These are phyloP conservation scores for Podosphaera xanthii DNA, from an alignment of 2,329 filamentous ascomycete genomes.

Conservation along the genomic window DNA sequence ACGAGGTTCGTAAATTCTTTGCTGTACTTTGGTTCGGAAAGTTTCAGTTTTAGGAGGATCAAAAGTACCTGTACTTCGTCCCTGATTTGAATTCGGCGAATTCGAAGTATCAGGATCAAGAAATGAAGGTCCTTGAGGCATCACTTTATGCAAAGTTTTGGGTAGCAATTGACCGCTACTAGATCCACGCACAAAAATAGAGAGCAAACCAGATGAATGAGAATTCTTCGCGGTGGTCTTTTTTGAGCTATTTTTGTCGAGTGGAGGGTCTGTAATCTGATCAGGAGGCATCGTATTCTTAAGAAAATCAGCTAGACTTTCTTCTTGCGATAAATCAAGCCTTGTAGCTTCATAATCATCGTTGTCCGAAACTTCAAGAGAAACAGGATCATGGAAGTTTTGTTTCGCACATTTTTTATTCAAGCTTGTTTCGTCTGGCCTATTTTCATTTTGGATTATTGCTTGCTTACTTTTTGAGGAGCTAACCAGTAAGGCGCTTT, in stretches of 20 bases:
- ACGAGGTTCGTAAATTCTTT: constrained; percentile 27
- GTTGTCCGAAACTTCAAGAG: constrained; percentile 49
- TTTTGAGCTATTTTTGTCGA: constrained; percentile 5
- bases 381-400: constrained; percentile 71
- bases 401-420: constrained; percentile 53
- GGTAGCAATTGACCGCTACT: constrained; percentile 17
- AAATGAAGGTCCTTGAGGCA: constrained; percentile 4
- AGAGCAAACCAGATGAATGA: constrained; percentile 37
- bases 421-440: constrained; percentile 18
- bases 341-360: constrained; percentile 11
- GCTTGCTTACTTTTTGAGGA: constrained; percentile 17
- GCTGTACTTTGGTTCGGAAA: constrained; percentile 25
- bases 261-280: constrained; percentile 15
- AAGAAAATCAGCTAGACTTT: constrained; percentile 53
- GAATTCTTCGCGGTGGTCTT: constrained; percentile 36
- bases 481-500: constrained; percentile 39
- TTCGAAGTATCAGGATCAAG: constrained; percentile 4
- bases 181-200: constrained; percentile 25
- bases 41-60: constrained; percentile 16
- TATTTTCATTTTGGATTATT: constrained; percentile 5
- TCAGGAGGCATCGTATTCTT: constrained; percentile 44
- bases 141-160: constrained; percentile 4
- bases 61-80: constrained; percentile 17
- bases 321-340: constrained; percentile 22
- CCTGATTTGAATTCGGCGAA: constrained; percentile 12